A percentile compares a stretch with the other conserved stretches of the same genome.
phyloP scores from a whole-genome alignment of 2,329 filamentous ascomycete genomes.

The Penicillium sp. region DNA sequence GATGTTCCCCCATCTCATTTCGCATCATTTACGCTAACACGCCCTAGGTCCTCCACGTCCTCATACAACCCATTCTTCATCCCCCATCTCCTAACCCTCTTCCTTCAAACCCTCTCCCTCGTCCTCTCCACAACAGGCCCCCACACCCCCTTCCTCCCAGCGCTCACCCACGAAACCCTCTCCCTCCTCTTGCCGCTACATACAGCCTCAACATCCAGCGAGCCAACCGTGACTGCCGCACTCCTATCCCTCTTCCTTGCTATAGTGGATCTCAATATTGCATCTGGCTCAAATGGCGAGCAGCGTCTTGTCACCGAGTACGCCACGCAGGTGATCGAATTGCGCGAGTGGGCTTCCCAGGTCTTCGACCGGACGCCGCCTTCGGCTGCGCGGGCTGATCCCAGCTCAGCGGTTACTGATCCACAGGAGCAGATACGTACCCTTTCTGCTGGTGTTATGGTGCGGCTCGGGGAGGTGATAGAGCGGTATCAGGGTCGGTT shows the following conservation, averaged over 20 bases:
- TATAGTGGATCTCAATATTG: constrained; percentile 73
- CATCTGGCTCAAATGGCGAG: constrained; percentile 51
- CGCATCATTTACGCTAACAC: constrained; percentile 8
- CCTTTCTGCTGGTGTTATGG: constrained; percentile 76
- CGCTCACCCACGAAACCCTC: constrained; percentile 83
- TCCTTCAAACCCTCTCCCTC: constrained; percentile 81
- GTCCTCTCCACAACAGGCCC: constrained; percentile 81
- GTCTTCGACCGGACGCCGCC: constrained; percentile 64
- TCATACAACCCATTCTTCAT: constrained; percentile 65
- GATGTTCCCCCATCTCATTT: neutral
- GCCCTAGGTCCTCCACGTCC: constrained; percentile 34
- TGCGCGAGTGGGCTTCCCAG: constrained; percentile 77
- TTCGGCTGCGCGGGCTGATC: constrained; percentile 62
- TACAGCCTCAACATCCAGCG: constrained; percentile 53
- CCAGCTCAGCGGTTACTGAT: constrained; percentile 51
- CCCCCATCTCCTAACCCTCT: constrained; percentile 72
- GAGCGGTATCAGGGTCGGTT: constrained; percentile 76
- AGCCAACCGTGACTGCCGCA: constrained; percentile 68
- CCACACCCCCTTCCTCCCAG: constrained; percentile 69
- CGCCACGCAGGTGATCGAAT: constrained; percentile 77
- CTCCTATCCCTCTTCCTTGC: constrained; percentile 77
- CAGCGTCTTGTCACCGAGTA: constrained; percentile 72
- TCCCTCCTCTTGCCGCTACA: constrained; percentile 73
- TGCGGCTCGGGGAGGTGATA: constrained; percentile 76
- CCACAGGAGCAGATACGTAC: constrained; percentile 42